Conservation (phyloP, 1,284 basidiomycete species). For the Coniophora puteana region DNA sequence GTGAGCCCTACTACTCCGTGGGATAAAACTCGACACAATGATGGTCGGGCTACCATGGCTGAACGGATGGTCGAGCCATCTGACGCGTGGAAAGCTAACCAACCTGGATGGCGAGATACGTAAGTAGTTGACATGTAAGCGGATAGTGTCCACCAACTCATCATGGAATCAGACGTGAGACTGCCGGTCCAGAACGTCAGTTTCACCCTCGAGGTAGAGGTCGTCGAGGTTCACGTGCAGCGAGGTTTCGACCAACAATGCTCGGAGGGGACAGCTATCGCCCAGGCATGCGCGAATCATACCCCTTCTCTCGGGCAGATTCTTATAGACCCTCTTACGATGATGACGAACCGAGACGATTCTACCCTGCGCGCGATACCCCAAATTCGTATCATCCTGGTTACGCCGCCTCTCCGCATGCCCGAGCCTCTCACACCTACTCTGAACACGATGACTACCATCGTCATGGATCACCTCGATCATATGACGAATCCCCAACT, state of each 20-base stretch:
- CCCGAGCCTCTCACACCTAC: constrained; percentile 12
- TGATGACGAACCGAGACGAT: constrained; percentile 20
- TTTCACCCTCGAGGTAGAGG: too few relatives aligned
- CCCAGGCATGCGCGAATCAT: constrained; percentile 31
- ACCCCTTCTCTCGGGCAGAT: constrained; percentile 30
- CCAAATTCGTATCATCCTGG: constrained; percentile 1
- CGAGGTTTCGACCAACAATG: too few relatives aligned
- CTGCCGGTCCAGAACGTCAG: too few relatives aligned
- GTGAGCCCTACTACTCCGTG: constrained; percentile 31
- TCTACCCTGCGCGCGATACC: constrained; percentile 18
- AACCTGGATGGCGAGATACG: constrained; percentile 24
- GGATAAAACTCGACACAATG: constrained; percentile 26
- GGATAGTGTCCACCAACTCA: too few relatives aligned
- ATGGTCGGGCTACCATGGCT: constrained; percentile 41
- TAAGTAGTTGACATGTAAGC: constrained; percentile 23
- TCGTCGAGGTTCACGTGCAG: too few relatives aligned
- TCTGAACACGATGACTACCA: constrained; percentile 23
- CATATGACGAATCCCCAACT: too few relatives aligned
- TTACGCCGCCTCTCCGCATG: constrained; percentile 6
- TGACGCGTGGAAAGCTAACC: constrained; percentile 55
- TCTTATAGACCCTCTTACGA: constrained; percentile 38
- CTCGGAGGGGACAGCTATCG: constrained; percentile 46
- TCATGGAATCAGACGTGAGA: too few relatives aligned
- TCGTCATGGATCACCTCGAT: too few relatives aligned
- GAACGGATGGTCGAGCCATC: constrained; percentile 69